phyloP scores from a whole-genome alignment of 73 alveolate species.

The Paramecium octaurelia region DNA sequence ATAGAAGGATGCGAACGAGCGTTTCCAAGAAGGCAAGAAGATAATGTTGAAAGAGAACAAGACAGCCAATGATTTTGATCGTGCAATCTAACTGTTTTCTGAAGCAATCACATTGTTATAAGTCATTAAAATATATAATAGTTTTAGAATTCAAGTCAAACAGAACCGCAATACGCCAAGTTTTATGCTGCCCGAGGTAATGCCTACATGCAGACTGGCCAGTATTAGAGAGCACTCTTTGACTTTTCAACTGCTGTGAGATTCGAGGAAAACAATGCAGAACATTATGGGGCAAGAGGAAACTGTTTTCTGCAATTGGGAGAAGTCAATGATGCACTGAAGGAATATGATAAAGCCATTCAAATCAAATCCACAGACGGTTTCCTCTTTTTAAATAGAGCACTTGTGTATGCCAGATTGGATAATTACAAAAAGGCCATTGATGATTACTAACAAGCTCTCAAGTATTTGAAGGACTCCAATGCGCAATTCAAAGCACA shows the following conservation, averaged over 20 bases:
- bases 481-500: slow-evolving; percentile 67
- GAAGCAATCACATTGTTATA: slow-evolving; percentile 72
- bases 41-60: slow-evolving; percentile 62
- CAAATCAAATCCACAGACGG: slow-evolving; percentile 71
- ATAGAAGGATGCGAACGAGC: slow-evolving; percentile 36
- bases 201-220: slow-evolving; percentile 65
- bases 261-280: slow-evolving; percentile 61
- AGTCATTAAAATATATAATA: not conserved
- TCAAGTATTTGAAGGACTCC: slow-evolving; percentile 58
- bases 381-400: slow-evolving; percentile 74
- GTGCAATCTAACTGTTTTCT: slow-evolving; percentile 71
- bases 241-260: slow-evolving; percentile 81
- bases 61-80: slow-evolving; percentile 66
- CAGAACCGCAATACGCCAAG: slow-evolving; percentile 57
- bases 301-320: slow-evolving; percentile 69
- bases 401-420: slow-evolving; percentile 76
- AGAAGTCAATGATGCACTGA: slow-evolving; percentile 78
- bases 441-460: slow-evolving; percentile 78
- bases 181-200: slow-evolving; percentile 78
- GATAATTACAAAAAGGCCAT: slow-evolving; percentile 74
- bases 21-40: slow-evolving; percentile 56
- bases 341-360: slow-evolving; percentile 79
- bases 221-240: slow-evolving; percentile 72
- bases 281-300: slow-evolving; percentile 68
- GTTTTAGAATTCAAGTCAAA: not conserved